Evolutionary conservation across 1,139 yeast species (phyloP), one percentile per base, ranked within the genome.

Genomic region (Kodamaea suecica): DNA sequence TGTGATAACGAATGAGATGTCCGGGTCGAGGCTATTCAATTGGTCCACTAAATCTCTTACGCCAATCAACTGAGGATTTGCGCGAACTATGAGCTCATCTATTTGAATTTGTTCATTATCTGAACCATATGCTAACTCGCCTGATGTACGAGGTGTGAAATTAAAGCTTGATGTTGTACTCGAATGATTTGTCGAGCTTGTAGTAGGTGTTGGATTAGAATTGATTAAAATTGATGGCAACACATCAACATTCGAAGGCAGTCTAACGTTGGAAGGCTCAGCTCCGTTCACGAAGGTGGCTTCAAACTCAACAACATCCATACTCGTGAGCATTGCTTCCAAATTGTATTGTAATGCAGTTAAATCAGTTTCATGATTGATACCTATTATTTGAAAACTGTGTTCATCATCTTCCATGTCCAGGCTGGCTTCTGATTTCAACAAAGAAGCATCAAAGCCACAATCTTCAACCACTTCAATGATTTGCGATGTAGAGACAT

Each of bases 41-140:
- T 68, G 63, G 20, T 68, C 68, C 2, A 83, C 64, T 14, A 86
- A 61, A 23, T 61, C 66, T 34, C 95, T 65, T 1, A 80, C 66
- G 1, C 94, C 95, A 1, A 73, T 50, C 0, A 48, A 29, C 3
- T 52, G 39, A 0, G 78, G 55, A 45, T 74, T 66, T 50, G 70
- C 82, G 2, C 53, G 50, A 4, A 80, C 59, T 3, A 54, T 47
- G 17, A 82, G 76, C 43, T 64, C 69, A 39, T 52, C 53, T 6
- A 36, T 35, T 13, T 40, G 38, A 23, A 31, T 31, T n/a, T 19
- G 8, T 9, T 6, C 8, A 9, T 19, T 19, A 19, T 40, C 47
- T 5, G 39, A 40, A 15, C 44, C 44, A 12, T 30, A 31, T 11
- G 12, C 11, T 15, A 16, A 11, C 9, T 13, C 9, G 19, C 27